phyloP scores from a whole-genome alignment of 2,329 filamentous ascomycete species.

The Blastomyces parvus region DNA sequence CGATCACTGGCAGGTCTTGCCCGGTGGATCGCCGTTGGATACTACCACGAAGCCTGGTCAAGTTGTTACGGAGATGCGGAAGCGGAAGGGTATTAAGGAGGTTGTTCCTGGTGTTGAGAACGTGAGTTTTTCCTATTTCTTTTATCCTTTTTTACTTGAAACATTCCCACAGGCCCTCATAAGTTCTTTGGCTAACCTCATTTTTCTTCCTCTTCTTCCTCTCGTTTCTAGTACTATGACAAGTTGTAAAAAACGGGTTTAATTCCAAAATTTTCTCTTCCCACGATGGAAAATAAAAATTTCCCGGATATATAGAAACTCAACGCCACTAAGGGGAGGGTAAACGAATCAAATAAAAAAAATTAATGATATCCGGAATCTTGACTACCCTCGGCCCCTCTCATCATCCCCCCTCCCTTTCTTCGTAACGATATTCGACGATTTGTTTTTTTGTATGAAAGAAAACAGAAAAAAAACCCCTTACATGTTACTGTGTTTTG shows the following conservation, averaged over 20 bases:
- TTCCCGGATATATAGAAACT: conserved; percentile 15
- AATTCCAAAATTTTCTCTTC: conserved; percentile 17
- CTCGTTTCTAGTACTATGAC: conserved; percentile 72
- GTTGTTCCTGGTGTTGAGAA: conserved; percentile 88
- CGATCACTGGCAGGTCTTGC: conserved; percentile 96
- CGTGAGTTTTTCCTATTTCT: conserved; percentile 52
- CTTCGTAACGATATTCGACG: no score
- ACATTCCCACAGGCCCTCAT: background rate
- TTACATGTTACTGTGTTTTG: background rate
- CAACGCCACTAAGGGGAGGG: background rate
- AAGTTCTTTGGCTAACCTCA: conserved; percentile 6
- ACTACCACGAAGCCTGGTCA: conserved; percentile 67
- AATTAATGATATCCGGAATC: no score
- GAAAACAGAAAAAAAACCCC: no score
- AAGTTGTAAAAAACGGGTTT: conserved; percentile 64
- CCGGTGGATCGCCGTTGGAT: conserved; percentile 88
- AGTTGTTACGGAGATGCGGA: conserved; percentile 82
- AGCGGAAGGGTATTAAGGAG: conserved; percentile 99
- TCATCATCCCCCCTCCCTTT: no score
- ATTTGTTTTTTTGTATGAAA: no score
- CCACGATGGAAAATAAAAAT: background rate
- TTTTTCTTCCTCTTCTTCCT: conserved; percentile 39
- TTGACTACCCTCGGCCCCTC: no score
- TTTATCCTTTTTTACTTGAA: background rate
- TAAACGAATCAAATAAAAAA: no score